phyloP scores from a whole-genome alignment of 495 filamentous ascomycete species.

The Aspergillus funiculosus region DNA sequence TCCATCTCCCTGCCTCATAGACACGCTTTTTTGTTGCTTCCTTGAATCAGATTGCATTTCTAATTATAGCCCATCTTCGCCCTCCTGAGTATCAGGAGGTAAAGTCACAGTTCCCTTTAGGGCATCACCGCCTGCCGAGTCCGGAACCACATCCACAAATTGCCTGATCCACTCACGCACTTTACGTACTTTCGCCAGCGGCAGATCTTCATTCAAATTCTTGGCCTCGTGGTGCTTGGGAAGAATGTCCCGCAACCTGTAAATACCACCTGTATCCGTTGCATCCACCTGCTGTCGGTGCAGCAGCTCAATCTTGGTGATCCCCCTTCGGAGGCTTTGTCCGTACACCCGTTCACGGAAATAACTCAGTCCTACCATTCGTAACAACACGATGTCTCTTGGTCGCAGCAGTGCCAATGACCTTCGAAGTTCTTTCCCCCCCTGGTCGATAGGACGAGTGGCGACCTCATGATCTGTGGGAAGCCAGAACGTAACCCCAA shows the following conservation, averaged over 20 bases:
- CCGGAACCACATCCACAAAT: conserved; percentile 55
- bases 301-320: conserved; percentile 67
- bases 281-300: conserved; percentile 42
- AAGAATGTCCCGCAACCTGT: conserved; percentile 21
- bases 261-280: conserved; percentile 37
- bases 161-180: conserved; percentile 69
- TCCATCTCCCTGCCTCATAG: neutral
- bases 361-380: conserved; percentile 67
- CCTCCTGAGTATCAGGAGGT: conserved; percentile 49
- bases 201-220: conserved; percentile 43
- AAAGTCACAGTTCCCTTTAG: conserved; percentile 29
- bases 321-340: conserved; percentile 60
- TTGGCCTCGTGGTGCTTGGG: conserved; percentile 17
- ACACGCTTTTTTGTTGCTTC: neutral
- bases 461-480: conserved; percentile 21
- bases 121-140: conserved; percentile 35
- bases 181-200: conserved; percentile 55
- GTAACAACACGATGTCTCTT: conserved; percentile 68
- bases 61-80: conserved; percentile 20
- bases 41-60: too few relatives aligned
- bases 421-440: conserved; percentile 33
- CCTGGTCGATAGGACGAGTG: conserved; percentile 22
- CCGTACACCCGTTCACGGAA: conserved; percentile 74
- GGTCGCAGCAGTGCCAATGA: conserved; percentile 50
- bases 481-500: conserved; percentile 82